phyloP scores from a whole-genome alignment of 2,329 filamentous ascomycete species.

The Monascus ruber region DNA sequence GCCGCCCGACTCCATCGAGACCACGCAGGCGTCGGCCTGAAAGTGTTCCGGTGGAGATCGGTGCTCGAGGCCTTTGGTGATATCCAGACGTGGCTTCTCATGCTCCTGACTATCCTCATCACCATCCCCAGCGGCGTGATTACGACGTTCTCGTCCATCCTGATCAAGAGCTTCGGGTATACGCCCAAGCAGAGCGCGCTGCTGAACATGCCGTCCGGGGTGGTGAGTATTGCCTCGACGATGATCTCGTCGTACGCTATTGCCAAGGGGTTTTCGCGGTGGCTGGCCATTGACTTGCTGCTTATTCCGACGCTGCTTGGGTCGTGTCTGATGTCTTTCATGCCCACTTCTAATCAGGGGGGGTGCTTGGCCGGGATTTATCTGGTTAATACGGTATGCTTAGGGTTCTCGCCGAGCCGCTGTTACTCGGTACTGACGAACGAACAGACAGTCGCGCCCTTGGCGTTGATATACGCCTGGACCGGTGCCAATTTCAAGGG shows the following conservation, averaged over 20 bases:
- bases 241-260: constrained; percentile 30
- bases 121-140: constrained; percentile 35
- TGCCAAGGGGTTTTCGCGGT: constrained; percentile 28
- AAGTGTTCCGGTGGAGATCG: constrained; percentile 13
- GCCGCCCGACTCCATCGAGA: constrained; percentile 9
- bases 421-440: too few species aligned
- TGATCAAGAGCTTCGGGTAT: constrained; percentile 33
- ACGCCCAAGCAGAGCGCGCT: constrained; percentile 31
- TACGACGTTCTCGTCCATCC: constrained; percentile 34
- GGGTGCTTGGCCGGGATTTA: too few species aligned
- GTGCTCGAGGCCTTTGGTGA: constrained; percentile 10
- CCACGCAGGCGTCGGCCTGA: constrained; percentile 9
- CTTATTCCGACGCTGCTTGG: neutral
- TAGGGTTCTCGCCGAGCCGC: too few species aligned
- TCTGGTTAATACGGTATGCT: too few species aligned
- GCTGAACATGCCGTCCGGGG: constrained; percentile 35
- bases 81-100: constrained; percentile 12
- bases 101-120: constrained; percentile 21
- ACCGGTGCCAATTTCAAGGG: too few species aligned
- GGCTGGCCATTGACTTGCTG: constrained; percentile 24
- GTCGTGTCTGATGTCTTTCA: too few species aligned
- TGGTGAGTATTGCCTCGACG: constrained; percentile 27
- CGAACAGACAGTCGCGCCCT: too few species aligned
- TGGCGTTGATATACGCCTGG: too few species aligned
- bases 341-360: too few species aligned